A percentile compares a stretch with the other conserved stretches of the same genome.
Conservation (phyloP, 2,329 filamentous ascomycete species). For the Pseudopithomyces chartarum region DNA sequence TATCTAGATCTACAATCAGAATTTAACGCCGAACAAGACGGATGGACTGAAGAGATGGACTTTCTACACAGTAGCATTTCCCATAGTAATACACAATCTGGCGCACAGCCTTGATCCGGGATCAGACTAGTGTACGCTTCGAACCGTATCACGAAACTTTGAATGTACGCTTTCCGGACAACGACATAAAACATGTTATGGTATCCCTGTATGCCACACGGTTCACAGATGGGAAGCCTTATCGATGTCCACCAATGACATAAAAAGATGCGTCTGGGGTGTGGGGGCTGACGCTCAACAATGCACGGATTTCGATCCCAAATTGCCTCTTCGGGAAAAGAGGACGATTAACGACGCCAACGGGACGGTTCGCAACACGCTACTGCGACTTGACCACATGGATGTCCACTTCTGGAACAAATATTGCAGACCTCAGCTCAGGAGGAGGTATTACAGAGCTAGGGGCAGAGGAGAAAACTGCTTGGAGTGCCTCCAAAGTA, state of each 20-base stretch:
- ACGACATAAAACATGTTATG: background rate
- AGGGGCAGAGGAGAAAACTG: background rate
- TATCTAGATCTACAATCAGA: background rate
- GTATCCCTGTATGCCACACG: background rate
- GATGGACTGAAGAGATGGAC: constrained; percentile 1
- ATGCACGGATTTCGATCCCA: background rate
- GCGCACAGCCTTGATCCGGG: background rate
- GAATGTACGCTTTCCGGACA: background rate
- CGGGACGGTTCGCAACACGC: background rate
- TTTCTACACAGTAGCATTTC: background rate
- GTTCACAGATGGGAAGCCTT: background rate
- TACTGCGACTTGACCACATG: background rate
- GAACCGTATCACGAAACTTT: background rate
- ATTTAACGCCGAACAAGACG: background rate
- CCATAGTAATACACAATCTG: background rate
- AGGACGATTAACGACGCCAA: background rate
- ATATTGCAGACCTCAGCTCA: background rate
- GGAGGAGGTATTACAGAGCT: background rate
- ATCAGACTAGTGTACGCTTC: background rate
- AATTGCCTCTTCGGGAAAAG: background rate
- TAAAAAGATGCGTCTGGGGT: background rate
- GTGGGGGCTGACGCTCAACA: background rate
- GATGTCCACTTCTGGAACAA: background rate
- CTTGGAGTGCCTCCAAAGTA: background rate
- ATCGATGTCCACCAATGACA: background rate